phyloP scores from a whole-genome alignment of 805 yeast genomes.

The Starmerella sirachaensis region DNA sequence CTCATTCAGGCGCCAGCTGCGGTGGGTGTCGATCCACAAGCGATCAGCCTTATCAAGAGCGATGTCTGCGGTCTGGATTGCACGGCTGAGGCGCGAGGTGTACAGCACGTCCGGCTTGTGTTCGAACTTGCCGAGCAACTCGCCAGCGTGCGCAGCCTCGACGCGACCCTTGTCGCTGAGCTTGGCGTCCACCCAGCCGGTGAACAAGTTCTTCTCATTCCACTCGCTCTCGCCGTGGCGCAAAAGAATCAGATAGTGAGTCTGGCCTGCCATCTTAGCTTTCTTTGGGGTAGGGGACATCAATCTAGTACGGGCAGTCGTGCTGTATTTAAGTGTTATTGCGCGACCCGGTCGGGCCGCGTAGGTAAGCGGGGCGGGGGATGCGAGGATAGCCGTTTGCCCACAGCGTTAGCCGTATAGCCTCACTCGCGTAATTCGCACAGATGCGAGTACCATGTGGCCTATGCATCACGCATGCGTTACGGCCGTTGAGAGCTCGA shows the following conservation, averaged over 20 bases:
- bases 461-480: no score
- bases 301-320: neutral
- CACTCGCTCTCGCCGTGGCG: slow-evolving; percentile 99
- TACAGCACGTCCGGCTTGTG: slow-evolving; percentile 75
- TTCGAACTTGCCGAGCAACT: slow-evolving; percentile 73
- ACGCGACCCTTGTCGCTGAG: slow-evolving; percentile 72
- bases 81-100: slow-evolving; percentile 87
- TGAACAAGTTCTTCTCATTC: slow-evolving; percentile 95
- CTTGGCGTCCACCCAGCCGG: slow-evolving; percentile 97
- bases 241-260: slow-evolving; percentile 64
- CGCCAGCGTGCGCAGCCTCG: slow-evolving; percentile 93
- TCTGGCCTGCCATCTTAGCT: slow-evolving; percentile 19
- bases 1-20: slow-evolving; percentile 97
- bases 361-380: no score
- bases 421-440: no score
- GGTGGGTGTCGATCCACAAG: slow-evolving; percentile 77
- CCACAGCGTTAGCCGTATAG: no score
- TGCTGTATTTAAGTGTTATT: slow-evolving; percentile 1
- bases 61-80: slow-evolving; percentile 94
- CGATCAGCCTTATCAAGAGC: slow-evolving; percentile 84
- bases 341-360: no score
- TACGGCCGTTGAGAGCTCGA: no score
- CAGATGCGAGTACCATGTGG: no score
- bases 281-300: slow-evolving; percentile 8
- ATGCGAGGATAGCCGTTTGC: no score